A percentile compares a stretch with the other conserved stretches of the same genome.
phyloP scores from a whole-genome alignment of 2,329 filamentous ascomycete species.

The Colletotrichum echinochloae region DNA sequence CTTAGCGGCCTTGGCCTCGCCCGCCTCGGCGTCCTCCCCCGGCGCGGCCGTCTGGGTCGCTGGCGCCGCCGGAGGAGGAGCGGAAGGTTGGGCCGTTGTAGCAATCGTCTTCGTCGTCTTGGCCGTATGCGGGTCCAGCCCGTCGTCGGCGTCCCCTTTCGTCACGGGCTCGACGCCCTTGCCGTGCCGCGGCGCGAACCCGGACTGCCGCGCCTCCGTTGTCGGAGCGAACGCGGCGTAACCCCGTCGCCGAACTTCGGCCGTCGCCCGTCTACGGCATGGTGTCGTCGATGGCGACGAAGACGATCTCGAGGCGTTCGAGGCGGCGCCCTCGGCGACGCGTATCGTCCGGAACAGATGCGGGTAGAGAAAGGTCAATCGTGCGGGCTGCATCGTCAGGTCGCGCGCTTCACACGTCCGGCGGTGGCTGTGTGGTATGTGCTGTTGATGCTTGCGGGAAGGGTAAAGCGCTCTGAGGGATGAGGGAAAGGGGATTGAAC shows the following conservation, averaged over 20 bases:
- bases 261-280: conserved; percentile 32
- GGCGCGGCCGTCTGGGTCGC: not conserved
- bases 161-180: conserved; percentile 69
- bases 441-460: not conserved
- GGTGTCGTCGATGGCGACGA: conserved; percentile 44
- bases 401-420: conserved; percentile 1
- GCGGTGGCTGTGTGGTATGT: conserved; percentile 1
- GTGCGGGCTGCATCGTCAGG: conserved; percentile 68
- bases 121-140: conserved; percentile 39
- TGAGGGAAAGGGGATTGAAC: conserved; percentile 7
- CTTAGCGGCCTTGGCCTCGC: conserved; percentile 44
- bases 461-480: not conserved
- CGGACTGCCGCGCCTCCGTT: conserved; percentile 53
- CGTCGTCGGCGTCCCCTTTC: conserved; percentile 40
- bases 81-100: conserved; percentile 35
- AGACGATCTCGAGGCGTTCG: conserved; percentile 51
- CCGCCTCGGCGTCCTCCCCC: conserved; percentile 4
- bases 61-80: not conserved
- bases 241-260: conserved; percentile 45
- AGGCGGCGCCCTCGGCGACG: conserved; percentile 57
- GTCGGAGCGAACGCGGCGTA: conserved; percentile 51
- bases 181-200: conserved; percentile 67
- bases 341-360: conserved; percentile 70
- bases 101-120: conserved; percentile 37
- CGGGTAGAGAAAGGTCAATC: conserved; percentile 77